A percentile compares a stretch with the other conserved stretches of the same genome.
Evolutionary conservation across 305 asterid genomes (phyloP).

Genomic region (Solanum aculeatissimum): DNA sequence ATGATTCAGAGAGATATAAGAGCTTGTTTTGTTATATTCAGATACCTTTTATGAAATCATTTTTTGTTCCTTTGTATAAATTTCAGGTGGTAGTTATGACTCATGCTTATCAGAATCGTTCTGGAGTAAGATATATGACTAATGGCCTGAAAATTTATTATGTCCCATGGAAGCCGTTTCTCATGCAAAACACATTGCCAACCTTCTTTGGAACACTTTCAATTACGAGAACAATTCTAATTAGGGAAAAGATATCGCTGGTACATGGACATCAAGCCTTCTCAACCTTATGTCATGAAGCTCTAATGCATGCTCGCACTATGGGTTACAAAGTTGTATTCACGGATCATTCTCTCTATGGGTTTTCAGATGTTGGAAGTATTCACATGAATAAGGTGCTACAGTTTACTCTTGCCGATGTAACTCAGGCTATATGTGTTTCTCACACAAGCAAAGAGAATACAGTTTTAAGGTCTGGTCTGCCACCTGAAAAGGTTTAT

Average conservation of each 20-base stretch:
- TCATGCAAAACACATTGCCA: slow-evolving; percentile 90
- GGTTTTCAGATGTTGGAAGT: slow-evolving; percentile 94
- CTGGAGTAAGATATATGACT: slow-evolving; percentile 94
- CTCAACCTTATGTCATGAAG: slow-evolving; percentile 93
- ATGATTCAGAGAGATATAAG: not conserved
- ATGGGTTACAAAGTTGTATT: slow-evolving; percentile 95
- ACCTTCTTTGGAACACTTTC: slow-evolving; percentile 89
- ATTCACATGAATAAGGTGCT: slow-evolving; percentile 97
- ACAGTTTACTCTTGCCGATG: slow-evolving; percentile 92
- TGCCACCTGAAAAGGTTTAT: slow-evolving; percentile 92
- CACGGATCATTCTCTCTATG: slow-evolving; percentile 98
- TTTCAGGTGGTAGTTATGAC: slow-evolving; percentile 87
- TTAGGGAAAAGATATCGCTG: slow-evolving; percentile 77
- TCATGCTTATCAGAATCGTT: slow-evolving; percentile 81
- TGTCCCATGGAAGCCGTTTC: slow-evolving; percentile 84
- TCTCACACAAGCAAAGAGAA: slow-evolving; percentile 96
- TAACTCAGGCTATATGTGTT: slow-evolving; percentile 92
- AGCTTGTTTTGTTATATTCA: not conserved
- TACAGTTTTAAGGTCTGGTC: slow-evolving; percentile 85
- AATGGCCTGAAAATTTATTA: slow-evolving; percentile 86
- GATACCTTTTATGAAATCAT: not conserved
- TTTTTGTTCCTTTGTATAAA: not conserved
- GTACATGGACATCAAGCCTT: slow-evolving; percentile 98
- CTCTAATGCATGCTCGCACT: slow-evolving; percentile 92
- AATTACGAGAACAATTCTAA: slow-evolving; percentile 68